Conservation (phyloP, 176 grass and related monocot species). For the Stipa capillata region DNA sequence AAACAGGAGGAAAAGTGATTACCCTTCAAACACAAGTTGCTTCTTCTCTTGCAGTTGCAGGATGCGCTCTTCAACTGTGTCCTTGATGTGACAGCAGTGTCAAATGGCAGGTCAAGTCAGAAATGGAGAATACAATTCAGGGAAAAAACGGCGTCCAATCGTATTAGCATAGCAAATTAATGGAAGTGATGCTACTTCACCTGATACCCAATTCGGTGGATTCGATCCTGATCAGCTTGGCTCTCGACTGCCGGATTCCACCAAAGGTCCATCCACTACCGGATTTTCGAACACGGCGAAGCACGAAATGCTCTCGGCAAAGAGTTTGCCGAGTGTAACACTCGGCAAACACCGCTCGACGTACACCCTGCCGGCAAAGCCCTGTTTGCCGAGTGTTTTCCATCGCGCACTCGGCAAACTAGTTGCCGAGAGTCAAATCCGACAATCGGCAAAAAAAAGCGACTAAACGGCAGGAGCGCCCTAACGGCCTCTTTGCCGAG, state of each 20-base stretch:
- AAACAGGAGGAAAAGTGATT: neutral
- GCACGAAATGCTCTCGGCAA: too few relatives aligned
- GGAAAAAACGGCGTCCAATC: neutral
- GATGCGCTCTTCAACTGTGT: slow-evolving; percentile 77
- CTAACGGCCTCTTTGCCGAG: too few relatives aligned
- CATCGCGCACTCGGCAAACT: too few relatives aligned
- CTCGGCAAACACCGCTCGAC: too few relatives aligned
- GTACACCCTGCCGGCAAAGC: too few relatives aligned
- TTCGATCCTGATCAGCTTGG: slow-evolving; percentile 93
- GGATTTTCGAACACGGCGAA: too few relatives aligned
- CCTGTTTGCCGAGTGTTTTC: too few relatives aligned
- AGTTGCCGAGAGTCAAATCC: too few relatives aligned
- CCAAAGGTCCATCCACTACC: slow-evolving; percentile 99
- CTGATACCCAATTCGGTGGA: slow-evolving; percentile 92
- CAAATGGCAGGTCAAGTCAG: neutral
- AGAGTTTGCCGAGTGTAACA: too few relatives aligned
- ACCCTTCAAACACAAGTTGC: slow-evolving; percentile 91
- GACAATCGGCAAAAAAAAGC: too few relatives aligned
- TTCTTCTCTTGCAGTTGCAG: slow-evolving; percentile 89
- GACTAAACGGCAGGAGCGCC: too few relatives aligned
- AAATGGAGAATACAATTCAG: neutral
- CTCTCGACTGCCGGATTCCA: slow-evolving; percentile 92
- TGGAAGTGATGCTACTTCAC: slow-evolving; percentile 8
- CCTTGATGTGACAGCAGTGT: slow-evolving; percentile 26
- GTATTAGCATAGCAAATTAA: neutral